Evolutionary conservation across 805 yeast species (phyloP).

Genomic region (Barnettozyma botsteinii): DNA sequence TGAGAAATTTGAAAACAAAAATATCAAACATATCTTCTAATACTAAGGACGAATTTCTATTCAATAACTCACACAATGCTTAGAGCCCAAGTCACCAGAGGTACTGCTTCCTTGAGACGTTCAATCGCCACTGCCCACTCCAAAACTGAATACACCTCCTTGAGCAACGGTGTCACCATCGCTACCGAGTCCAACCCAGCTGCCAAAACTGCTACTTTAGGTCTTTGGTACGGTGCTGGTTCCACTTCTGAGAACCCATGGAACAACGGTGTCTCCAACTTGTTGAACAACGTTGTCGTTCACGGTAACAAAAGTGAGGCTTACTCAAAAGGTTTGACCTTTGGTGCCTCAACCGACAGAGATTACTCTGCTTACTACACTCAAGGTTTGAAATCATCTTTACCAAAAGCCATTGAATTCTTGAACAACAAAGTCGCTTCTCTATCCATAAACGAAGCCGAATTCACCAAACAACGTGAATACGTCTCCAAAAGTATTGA

Average conservation of each 20-base stretch:
- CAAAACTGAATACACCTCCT: slow-evolving; percentile 63
- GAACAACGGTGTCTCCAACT: slow-evolving; percentile 75
- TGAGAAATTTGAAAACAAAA: not conserved
- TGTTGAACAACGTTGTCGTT: slow-evolving; percentile 48
- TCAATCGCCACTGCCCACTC: slow-evolving; percentile 51
- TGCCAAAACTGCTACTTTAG: slow-evolving; percentile 55
- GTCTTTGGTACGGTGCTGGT: slow-evolving; percentile 72
- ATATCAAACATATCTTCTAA: not conserved
- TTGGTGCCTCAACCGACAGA: slow-evolving; percentile 49
- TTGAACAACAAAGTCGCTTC: slow-evolving; percentile 39
- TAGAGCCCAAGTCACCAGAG: slow-evolving; percentile 20
- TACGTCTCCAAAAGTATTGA: slow-evolving; percentile 43
- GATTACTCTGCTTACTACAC: slow-evolving; percentile 63
- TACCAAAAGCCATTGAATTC: slow-evolving; percentile 45
- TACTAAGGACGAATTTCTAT: not conserved
- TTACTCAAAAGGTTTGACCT: slow-evolving; percentile 47
- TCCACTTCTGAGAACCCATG: slow-evolving; percentile 73
- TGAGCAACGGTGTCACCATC: slow-evolving; percentile 68
- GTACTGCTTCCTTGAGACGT: slow-evolving; percentile 32
- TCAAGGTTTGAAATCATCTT: slow-evolving; percentile 45
- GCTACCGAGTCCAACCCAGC: slow-evolving; percentile 59
- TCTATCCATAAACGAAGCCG: slow-evolving; percentile 35
- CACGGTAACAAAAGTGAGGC: slow-evolving; percentile 30
- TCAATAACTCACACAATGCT: slow-evolving; percentile 17
- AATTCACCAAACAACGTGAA: slow-evolving; percentile 42